Conservation (phyloP, 192 early-diverging fungal species). For the Podila horticola region DNA sequence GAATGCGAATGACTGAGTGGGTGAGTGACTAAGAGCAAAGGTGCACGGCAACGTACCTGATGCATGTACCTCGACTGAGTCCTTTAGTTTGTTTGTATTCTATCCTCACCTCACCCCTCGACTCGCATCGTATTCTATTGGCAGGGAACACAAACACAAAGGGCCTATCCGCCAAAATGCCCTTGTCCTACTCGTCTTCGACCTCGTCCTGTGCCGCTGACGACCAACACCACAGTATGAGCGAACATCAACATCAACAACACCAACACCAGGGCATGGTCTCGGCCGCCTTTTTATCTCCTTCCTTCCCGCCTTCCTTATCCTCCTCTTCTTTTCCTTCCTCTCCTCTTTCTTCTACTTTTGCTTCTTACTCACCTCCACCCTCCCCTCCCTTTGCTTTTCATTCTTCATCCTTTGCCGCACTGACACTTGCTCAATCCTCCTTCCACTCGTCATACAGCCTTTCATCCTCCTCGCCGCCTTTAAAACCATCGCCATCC, state of each 20-base stretch:
- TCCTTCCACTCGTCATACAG: neutral
- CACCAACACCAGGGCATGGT: neutral
- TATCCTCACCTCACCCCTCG: neutral
- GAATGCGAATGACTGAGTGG: too few relatives aligned
- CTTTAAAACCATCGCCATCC: neutral
- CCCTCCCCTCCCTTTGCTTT: neutral
- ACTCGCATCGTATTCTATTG: neutral
- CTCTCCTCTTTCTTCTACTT: neutral
- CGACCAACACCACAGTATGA: neutral
- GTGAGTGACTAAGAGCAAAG: too few relatives aligned
- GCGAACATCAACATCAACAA: neutral
- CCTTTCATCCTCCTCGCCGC: neutral
- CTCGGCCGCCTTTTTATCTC: neutral
- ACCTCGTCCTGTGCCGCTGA: neutral
- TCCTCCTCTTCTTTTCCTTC: neutral
- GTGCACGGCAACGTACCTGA: too few relatives aligned
- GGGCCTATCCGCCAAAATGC: conserved; percentile 1
- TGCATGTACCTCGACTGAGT: too few relatives aligned
- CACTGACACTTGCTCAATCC: neutral
- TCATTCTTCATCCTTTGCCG: neutral
- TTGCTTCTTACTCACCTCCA: neutral
- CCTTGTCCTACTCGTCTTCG: neutral
- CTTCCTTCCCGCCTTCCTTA: neutral
- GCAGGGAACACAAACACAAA: too few relatives aligned
- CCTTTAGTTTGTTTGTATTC: too few relatives aligned